Conservation (phyloP, 2,329 filamentous ascomycete species). For the Seiridium cupressi region DNA sequence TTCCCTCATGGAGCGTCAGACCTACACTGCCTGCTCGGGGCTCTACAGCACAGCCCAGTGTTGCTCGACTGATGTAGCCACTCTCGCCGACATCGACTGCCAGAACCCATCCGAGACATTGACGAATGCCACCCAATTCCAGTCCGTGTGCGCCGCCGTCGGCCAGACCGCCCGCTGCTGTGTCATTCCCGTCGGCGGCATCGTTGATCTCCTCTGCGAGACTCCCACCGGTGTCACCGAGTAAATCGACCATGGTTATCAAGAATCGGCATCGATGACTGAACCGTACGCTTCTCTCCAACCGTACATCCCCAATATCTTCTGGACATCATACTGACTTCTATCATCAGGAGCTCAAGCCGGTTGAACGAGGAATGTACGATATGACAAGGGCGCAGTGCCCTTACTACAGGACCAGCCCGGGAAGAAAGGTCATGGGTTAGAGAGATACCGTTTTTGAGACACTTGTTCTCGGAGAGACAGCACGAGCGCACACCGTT, state of each 20-base stretch:
- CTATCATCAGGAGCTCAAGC: not conserved
- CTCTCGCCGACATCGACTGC: slow-evolving; percentile 43
- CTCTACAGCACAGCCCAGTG: slow-evolving; percentile 48
- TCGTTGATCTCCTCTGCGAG: slow-evolving; percentile 23
- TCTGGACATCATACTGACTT: not conserved
- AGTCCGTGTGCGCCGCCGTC: slow-evolving; percentile 34
- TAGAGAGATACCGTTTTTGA: not conserved
- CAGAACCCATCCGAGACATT: slow-evolving; percentile 38
- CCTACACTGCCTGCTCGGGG: slow-evolving; percentile 39
- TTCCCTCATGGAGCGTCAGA: slow-evolving; percentile 6
- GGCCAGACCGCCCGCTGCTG: slow-evolving; percentile 53
- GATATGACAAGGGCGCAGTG: not conserved
- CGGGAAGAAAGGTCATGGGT: not conserved
- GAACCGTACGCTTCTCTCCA: too few relatives aligned
- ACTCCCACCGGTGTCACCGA: slow-evolving; percentile 6
- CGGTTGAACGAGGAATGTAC: not conserved
- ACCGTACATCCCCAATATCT: too few relatives aligned
- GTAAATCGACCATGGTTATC: not conserved
- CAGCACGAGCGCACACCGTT: not conserved
- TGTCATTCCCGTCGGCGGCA: slow-evolving; percentile 39
- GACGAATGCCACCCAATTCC: slow-evolving; percentile 38
- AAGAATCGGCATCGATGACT: too few relatives aligned
- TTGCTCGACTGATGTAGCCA: slow-evolving; percentile 61
- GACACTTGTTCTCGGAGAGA: not conserved
- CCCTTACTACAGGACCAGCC: not conserved